Evolutionary conservation across 1,139 yeast species (phyloP).

Genomic region (Saccharomyces hybrid): DNA sequence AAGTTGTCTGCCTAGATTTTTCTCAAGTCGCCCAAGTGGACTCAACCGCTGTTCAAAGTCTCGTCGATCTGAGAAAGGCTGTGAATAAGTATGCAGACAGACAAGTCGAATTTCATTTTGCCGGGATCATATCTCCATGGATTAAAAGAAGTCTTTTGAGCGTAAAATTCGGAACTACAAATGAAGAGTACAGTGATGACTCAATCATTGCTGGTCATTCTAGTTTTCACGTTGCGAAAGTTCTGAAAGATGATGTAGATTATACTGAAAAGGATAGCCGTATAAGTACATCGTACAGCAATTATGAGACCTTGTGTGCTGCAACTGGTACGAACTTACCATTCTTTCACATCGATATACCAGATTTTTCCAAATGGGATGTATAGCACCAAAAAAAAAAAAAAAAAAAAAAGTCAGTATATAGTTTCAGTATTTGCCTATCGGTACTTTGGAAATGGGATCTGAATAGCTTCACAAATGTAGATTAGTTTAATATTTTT

Average conservation of each 20-base stretch:
- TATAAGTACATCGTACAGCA: not conserved
- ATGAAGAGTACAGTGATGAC: conserved; percentile 32
- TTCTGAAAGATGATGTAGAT: conserved; percentile 16
- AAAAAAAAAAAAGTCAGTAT: no score
- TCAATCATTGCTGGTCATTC: conserved; percentile 28
- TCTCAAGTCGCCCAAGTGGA: conserved; percentile 69
- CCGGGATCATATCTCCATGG: conserved; percentile 87
- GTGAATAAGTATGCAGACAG: conserved; percentile 62
- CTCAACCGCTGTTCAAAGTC: conserved; percentile 69
- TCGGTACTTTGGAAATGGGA: no score
- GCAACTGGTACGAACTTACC: conserved; percentile 64
- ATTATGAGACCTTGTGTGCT: conserved; percentile 42
- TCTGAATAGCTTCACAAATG: no score
- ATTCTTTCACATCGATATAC: conserved; percentile 81
- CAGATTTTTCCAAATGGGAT: conserved; percentile 47
- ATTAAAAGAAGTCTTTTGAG: conserved; percentile 65
- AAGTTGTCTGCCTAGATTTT: conserved; percentile 73
- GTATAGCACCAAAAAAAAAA: conserved; percentile 5
- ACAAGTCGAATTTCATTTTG: conserved; percentile 45
- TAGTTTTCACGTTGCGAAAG: conserved; percentile 29
- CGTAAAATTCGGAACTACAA: conserved; percentile 70
- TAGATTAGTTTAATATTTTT: no score
- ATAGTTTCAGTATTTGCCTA: no score
- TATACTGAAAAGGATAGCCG: not conserved
- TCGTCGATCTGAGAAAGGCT: conserved; percentile 69